Evolutionary conservation across 2,329 filamentous ascomycete species (phyloP).

Genomic region (Allantophomopsis lycopodina): DNA sequence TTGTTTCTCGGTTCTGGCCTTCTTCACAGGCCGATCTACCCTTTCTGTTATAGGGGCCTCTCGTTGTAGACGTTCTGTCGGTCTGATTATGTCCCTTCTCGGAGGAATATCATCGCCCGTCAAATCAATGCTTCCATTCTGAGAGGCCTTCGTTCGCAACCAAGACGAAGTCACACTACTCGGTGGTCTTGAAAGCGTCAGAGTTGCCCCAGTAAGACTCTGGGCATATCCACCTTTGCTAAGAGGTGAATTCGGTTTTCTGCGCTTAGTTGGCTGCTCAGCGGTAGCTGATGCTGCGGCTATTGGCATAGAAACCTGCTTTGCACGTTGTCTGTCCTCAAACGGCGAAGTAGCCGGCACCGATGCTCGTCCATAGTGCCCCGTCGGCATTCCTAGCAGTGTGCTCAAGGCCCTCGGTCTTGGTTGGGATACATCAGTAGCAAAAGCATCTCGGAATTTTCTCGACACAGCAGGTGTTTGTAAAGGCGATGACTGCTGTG

Average conservation of each 20-base stretch:
- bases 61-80: background rate
- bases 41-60: too few species aligned
- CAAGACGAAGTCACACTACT: background rate
- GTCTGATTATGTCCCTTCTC: background rate
- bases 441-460: too few species aligned
- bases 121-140: background rate
- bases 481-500: slow-evolving; percentile 15
- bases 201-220: slow-evolving; percentile 32
- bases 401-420: slow-evolving; percentile 43
- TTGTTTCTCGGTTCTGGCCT: too few species aligned
- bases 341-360: slow-evolving; percentile 49
- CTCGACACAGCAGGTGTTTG: slow-evolving; percentile 5
- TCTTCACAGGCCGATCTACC: too few species aligned
- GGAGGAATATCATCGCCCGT: background rate
- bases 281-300: background rate
- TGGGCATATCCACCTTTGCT: slow-evolving; percentile 35
- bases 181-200: slow-evolving; percentile 25
- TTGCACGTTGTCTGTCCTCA: slow-evolving; percentile 33
- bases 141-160: background rate
- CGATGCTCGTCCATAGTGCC: slow-evolving; percentile 45
- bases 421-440: slow-evolving; percentile 1
- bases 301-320: background rate
- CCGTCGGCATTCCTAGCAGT: slow-evolving; percentile 50
- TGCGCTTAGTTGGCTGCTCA: slow-evolving; percentile 25
- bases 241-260: slow-evolving; percentile 21